phyloP scores from a whole-genome alignment of 257 asterid genomes.

The Fraxinus americana region DNA sequence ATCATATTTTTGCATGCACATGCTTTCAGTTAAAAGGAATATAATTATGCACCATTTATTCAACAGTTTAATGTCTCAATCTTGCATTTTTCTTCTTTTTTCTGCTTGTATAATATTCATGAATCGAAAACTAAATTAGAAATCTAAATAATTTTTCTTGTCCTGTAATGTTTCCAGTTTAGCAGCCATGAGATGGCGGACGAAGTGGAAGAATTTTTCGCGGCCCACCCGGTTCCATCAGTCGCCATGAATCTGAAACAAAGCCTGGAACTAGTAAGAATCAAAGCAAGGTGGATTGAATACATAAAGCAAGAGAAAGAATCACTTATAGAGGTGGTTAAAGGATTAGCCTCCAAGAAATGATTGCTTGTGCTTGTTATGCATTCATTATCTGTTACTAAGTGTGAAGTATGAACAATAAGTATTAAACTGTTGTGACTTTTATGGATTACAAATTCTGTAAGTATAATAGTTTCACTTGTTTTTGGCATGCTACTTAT shows the following conservation, averaged over 20 bases:
- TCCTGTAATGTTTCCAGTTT: slow-evolving; percentile 21
- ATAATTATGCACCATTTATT: too few species aligned
- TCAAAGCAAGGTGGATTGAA: slow-evolving; percentile 43
- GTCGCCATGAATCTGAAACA: slow-evolving; percentile 28
- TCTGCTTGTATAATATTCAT: background rate
- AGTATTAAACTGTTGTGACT: background rate
- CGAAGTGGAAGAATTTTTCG: slow-evolving; percentile 39
- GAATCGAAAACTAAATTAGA: background rate
- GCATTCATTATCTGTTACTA: background rate
- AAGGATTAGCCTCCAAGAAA: background rate
- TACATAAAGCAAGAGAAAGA: slow-evolving; percentile 29
- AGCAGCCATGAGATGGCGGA: slow-evolving; percentile 36
- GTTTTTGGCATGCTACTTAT: background rate
- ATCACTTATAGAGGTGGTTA: background rate
- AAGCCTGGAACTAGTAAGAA: slow-evolving; percentile 34
- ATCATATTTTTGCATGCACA: too few species aligned
- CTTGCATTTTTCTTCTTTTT: background rate
- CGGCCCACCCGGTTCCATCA: slow-evolving; percentile 24
- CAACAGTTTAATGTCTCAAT: too few species aligned
- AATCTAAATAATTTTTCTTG: background rate
- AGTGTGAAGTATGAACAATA: background rate
- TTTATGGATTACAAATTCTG: too few species aligned
- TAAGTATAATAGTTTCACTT: background rate
- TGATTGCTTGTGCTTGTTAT: background rate
- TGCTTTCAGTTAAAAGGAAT: too few species aligned